phyloP scores from a whole-genome alignment of 169 alveolate genomes.

The Eimeria tenella region DNA sequence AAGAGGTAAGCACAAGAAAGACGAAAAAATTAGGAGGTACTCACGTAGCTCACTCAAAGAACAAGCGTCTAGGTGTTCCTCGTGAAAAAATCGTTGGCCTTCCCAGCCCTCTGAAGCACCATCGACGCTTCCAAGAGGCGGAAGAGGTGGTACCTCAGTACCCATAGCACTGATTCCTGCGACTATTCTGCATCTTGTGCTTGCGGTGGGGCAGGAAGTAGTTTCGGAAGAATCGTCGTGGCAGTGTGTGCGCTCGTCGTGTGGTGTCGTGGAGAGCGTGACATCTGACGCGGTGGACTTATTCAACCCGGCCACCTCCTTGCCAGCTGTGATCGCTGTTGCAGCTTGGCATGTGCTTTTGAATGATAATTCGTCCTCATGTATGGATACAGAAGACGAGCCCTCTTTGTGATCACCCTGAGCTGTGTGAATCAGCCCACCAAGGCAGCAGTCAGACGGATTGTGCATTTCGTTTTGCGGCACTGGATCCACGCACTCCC shows the following conservation, averaged over 20 bases:
- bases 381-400: neutral
- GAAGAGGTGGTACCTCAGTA: neutral
- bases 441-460: neutral
- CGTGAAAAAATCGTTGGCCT: conserved; percentile 20
- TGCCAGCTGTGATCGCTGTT: neutral
- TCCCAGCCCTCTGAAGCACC: conserved; percentile 63
- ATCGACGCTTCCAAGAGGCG: neutral
- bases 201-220: neutral
- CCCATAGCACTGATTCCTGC: neutral
- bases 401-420: neutral
- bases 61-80: conserved; percentile 43
- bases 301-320: neutral
- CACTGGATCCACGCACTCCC: conserved; percentile 24
- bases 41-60: conserved; percentile 18
- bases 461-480: neutral
- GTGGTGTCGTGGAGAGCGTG: conserved; percentile 24
- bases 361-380: neutral
- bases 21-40: conserved; percentile 30
- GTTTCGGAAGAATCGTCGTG: neutral
- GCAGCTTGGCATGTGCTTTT: neutral
- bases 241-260: conserved; percentile 4
- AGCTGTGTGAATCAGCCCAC: neutral
- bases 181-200: neutral
- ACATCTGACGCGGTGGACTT: neutral
- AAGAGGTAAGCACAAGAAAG: conserved; percentile 41